Conservation (phyloP, 331 rosid species). For the Pyracantha coccinea region DNA sequence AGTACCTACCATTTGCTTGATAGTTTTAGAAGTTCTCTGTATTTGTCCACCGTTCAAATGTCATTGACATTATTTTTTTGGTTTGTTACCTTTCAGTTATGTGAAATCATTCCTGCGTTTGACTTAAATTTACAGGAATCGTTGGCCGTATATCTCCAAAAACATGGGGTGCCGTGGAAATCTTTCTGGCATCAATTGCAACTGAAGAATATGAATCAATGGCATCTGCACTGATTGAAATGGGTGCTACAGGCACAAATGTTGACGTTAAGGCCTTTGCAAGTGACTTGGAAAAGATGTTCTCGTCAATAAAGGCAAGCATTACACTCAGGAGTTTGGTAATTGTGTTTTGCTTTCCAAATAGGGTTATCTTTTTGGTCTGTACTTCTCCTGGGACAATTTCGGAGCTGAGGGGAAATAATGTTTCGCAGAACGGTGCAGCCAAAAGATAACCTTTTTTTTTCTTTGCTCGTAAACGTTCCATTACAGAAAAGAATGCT, state of each 20-base stretch:
- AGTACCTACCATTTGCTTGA: background rate
- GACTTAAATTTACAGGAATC: constrained; percentile 47
- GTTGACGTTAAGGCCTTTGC: constrained; percentile 69
- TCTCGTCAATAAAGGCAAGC: constrained; percentile 80
- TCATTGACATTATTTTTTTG: background rate
- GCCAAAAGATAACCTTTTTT: background rate
- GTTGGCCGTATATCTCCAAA: constrained; percentile 89
- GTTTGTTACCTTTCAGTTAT: background rate
- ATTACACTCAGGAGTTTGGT: background rate
- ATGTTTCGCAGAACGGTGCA: background rate
- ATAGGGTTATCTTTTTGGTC: background rate
- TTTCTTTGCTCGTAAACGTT: background rate
- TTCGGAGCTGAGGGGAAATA: background rate
- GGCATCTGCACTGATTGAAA: constrained; percentile 90
- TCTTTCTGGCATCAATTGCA: constrained; percentile 80
- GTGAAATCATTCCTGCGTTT: background rate
- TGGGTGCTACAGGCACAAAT: constrained; percentile 82
- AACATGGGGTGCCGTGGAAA: constrained; percentile 97
- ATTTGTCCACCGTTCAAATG: background rate
- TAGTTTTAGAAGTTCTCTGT: background rate
- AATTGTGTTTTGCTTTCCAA: background rate
- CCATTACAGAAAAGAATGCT: background rate
- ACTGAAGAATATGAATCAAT: constrained; percentile 82
- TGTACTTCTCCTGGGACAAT: background rate
- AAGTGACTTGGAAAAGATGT: constrained; percentile 69